Conservation (phyloP, 2,329 filamentous ascomycete genomes). For the Botryotinia narcissicola region DNA sequence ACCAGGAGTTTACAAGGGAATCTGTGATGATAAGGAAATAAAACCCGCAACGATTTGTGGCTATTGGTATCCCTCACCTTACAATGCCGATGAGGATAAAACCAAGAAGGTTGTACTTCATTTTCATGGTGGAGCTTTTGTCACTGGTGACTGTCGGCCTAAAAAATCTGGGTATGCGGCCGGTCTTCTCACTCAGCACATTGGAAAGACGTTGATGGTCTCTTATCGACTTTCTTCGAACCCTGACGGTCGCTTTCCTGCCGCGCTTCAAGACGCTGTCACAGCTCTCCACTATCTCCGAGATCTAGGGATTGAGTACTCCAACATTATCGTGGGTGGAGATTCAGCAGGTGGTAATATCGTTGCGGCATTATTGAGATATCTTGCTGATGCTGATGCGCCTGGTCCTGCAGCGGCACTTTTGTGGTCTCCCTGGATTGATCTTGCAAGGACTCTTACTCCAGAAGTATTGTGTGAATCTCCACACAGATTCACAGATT, state of each 20-base stretch:
- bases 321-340: background rate
- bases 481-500: background rate
- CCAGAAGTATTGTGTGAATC: background rate
- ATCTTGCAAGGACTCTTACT: background rate
- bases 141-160: conserved; percentile 44
- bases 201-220: background rate
- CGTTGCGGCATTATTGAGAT: background rate
- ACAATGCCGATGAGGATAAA: background rate
- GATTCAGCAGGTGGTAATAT: conserved; percentile 8
- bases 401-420: background rate
- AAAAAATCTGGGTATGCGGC: conserved; percentile 38
- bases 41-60: background rate
- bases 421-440: conserved; percentile 2
- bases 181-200: conserved; percentile 19
- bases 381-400: background rate
- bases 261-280: conserved; percentile 49
- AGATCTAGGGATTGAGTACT: background rate
- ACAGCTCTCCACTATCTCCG: conserved; percentile 30
- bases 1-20: background rate
- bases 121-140: conserved; percentile 47
- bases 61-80: background rate
- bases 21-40: background rate
- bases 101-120: conserved; percentile 43
- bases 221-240: conserved; percentile 37
- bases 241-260: conserved; percentile 47